Conservation (phyloP, 495 filamentous ascomycete genomes). For the Talaromyces stipitatus region DNA sequence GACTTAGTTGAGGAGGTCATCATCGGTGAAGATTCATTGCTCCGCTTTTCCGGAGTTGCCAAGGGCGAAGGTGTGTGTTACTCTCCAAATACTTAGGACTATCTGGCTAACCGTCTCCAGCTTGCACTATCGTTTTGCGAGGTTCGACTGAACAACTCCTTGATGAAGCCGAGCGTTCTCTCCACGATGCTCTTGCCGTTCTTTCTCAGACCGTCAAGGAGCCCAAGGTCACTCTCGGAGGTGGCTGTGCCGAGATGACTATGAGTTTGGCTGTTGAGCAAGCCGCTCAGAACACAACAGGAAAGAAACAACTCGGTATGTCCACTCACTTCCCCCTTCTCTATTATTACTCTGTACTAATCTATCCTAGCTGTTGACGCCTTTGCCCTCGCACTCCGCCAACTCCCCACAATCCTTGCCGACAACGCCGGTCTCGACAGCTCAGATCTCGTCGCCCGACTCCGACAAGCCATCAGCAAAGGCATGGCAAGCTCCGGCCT, state of each 20-base stretch:
- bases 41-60: conserved; percentile 94
- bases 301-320: conserved; percentile 74
- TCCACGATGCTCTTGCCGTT: conserved; percentile 94
- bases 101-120: conserved; percentile 17
- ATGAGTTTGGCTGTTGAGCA: conserved; percentile 98
- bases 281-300: conserved; percentile 86
- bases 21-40: conserved; percentile 93
- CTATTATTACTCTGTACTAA: background rate
- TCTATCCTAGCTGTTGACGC: conserved; percentile 62
- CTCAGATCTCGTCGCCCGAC: conserved; percentile 82
- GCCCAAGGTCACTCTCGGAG: conserved; percentile 87
- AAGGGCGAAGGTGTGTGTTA: conserved; percentile 53
- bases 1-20: conserved; percentile 97
- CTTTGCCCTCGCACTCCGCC: conserved; percentile 81
- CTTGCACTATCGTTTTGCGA: conserved; percentile 93
- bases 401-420: conserved; percentile 92
- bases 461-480: conserved; percentile 89
- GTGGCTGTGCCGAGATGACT: conserved; percentile 95
- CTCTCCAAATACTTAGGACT: background rate
- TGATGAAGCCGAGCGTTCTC: conserved; percentile 90
- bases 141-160: conserved; percentile 95
- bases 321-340: background rate
- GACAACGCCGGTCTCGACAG: conserved; percentile 97
- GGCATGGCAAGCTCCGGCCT: conserved; percentile 87
- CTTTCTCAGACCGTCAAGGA: conserved; percentile 95